Percentiles rank a stretch among this genome's conserved stretches.
These are phyloP conservation scores for Sugiyamaella smithiae DNA, from an alignment of 805 yeast genomes.

Conservation along the genomic window DNA sequence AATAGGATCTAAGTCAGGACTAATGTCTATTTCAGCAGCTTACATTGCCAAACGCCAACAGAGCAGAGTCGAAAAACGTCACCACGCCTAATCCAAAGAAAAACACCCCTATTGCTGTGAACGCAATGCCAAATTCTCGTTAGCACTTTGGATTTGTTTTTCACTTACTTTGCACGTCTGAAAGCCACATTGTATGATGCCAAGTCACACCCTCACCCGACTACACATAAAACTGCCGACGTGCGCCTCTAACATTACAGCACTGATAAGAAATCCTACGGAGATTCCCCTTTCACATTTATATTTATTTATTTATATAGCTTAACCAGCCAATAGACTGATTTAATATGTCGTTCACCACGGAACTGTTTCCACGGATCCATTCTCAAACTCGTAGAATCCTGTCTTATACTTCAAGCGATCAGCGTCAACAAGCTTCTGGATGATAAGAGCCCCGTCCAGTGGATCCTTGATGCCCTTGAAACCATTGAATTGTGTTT, in stretches of 20 bases:
- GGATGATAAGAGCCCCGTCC: neutral
- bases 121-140: conserved; percentile 85
- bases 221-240: no score
- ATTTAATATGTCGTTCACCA: no score
- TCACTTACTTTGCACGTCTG: conserved; percentile 35
- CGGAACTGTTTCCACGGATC: neutral
- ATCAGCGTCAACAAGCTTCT: neutral
- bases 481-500: neutral
- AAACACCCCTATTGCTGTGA: conserved; percentile 76
- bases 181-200: conserved; percentile 18
- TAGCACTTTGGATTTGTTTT: conserved; percentile 14
- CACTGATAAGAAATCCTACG: no score
- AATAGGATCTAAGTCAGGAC: conserved; percentile 46
- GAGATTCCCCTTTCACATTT: no score
- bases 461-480: neutral
- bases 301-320: no score
- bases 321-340: no score
- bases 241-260: no score
- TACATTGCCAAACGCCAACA: conserved; percentile 85
- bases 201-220: conserved; percentile 3
- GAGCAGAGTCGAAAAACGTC: conserved; percentile 83
- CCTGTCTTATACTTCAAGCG: neutral
- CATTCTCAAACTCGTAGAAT: neutral
- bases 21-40: conserved; percentile 13
- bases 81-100: conserved; percentile 79